phyloP scores from a whole-genome alignment of 1,284 basidiomycete genomes.

The Anthracocystis panici-leucophaei region DNA sequence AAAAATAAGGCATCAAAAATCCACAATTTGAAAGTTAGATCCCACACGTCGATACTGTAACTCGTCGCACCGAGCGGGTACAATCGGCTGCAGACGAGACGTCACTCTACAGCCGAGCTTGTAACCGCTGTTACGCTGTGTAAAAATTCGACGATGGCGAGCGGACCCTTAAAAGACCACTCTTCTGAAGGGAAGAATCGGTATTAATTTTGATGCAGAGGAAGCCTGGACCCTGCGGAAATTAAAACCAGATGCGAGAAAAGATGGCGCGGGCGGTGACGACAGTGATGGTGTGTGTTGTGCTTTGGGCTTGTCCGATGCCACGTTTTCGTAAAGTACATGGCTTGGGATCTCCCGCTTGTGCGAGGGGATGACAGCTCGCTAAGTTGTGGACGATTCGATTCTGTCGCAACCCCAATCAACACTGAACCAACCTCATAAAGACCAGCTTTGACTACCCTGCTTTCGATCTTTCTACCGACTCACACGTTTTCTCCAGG shows the following conservation, averaged over 20 bases:
- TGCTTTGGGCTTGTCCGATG: too few species aligned
- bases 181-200: neutral
- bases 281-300: neutral
- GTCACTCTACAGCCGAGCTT: conserved; percentile 27
- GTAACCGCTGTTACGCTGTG: neutral
- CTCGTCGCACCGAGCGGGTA: neutral
- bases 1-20: neutral
- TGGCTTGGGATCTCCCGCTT: too few species aligned
- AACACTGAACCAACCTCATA: too few species aligned
- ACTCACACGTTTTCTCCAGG: neutral
- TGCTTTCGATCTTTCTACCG: too few species aligned
- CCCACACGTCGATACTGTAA: neutral
- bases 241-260: conserved; percentile 2
- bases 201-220: too few species aligned
- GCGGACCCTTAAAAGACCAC: conserved; percentile 18
- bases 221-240: neutral
- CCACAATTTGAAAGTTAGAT: neutral
- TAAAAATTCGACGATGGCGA: neutral
- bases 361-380: too few species aligned
- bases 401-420: too few species aligned
- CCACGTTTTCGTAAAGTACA: too few species aligned
- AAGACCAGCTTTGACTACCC: neutral
- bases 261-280: conserved; percentile 8
- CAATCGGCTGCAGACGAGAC: conserved; percentile 10
- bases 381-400: too few species aligned